Base-by-base conservation (phyloP, 2,329 filamentous ascomycete genomes). In the Diaporthe citriasiana region DNA sequence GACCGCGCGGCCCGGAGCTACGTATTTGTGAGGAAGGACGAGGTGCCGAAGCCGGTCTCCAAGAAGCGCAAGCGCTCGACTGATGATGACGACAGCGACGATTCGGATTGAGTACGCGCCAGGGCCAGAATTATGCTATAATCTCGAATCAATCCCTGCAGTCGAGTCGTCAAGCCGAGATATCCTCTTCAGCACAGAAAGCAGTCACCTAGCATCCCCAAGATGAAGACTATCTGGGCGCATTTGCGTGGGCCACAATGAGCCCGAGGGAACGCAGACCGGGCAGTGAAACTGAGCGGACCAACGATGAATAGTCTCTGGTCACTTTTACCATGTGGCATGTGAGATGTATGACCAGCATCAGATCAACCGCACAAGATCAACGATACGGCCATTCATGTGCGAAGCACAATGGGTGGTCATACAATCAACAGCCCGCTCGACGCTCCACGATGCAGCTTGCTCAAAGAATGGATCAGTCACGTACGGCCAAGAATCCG, bases 11-110 rank as follows among this genome's bases (percentile, higher is more conserved):
- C 90, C 33, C 85, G 91, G 79, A 92, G 89, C 79, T 93, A 88
- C 78, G 85, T 92, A 7, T 93, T 93, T 79, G 86, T 90, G 73
- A 85, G 87, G 76, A 91, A 89, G 80, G 90, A 86, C 3, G 90
- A 90, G 57, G 84, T 83, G 2, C 73, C 76, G 1, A 78, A 77
- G 42, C 76, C 76, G 40, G 47, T 75, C 12, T 38, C 71, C 3
- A 82, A 79, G 79, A 81, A 78, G 79, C 78, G 76, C 74, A 78
- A 81, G 78, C 72, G 79, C 57, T 79, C 80, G 51, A 81, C 82
- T 65, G 82, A 78, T 25, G 78, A 78, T 38, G 78, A 77, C 45
- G 78, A 78, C 30, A 76, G 76, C 38, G 77, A 79, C 6, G 80
- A 82, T 63, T 74, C 72, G 35, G 82, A 84, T 4, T 82, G 60